Evolutionary conservation across 176 grass and related monocot species (phyloP).

Genomic region (Cenchrus purpureus): DNA sequence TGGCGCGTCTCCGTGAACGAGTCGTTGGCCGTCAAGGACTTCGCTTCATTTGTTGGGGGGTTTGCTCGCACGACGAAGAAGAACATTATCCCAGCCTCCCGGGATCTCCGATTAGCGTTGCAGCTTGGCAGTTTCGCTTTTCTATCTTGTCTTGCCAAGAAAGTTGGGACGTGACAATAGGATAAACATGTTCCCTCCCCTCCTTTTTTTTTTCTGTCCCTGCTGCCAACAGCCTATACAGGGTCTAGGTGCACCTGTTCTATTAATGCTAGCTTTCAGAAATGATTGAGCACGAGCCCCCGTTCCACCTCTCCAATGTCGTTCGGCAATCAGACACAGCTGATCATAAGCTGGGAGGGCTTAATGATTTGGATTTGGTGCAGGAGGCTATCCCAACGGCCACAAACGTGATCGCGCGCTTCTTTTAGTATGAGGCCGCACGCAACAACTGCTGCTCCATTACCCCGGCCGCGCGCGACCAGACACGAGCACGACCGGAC

Average conservation of each 20-base stretch:
- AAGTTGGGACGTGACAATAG: background rate
- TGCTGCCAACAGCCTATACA: background rate
- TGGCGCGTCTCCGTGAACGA: too few species aligned
- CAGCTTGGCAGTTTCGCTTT: background rate
- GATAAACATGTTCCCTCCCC: background rate
- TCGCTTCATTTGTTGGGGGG: background rate
- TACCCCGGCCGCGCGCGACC: background rate
- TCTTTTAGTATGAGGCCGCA: background rate
- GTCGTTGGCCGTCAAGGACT: background rate
- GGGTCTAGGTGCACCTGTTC: slow-evolving; percentile 26
- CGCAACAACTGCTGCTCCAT: background rate
- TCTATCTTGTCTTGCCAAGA: background rate
- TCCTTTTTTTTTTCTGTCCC: background rate
- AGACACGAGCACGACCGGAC: background rate
- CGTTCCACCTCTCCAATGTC: background rate
- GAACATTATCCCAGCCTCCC: background rate
- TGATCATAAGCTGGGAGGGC: background rate
- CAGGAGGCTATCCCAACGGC: background rate
- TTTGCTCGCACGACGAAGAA: too few species aligned
- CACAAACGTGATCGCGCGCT: background rate
- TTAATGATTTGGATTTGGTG: slow-evolving; percentile 24
- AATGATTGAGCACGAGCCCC: slow-evolving; percentile 17
- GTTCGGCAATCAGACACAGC: background rate
- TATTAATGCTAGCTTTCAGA: background rate
- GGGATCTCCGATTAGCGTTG: background rate